These are phyloP conservation scores for Ophiostoma sp. DNA, from an alignment of 2,329 filamentous ascomycete species.

Conservation along the genomic window DNA sequence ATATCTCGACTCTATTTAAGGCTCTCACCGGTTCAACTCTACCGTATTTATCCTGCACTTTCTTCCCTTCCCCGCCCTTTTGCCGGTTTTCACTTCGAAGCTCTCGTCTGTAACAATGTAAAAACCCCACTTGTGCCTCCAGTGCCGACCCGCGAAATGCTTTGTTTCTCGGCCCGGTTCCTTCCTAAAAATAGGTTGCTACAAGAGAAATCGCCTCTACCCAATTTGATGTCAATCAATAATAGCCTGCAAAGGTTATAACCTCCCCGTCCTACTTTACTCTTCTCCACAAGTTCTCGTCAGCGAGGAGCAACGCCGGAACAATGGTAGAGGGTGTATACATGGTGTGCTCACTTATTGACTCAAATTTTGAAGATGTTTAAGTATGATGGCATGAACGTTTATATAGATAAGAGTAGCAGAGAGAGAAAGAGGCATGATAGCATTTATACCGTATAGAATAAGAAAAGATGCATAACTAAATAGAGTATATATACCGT, in stretches of 20 bases:
- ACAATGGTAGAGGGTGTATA: neutral
- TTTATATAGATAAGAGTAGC: neutral
- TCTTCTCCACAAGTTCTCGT: neutral
- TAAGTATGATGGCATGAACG: neutral
- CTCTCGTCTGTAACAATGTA: neutral
- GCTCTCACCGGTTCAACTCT: neutral
- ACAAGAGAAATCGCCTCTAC: neutral
- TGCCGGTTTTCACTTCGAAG: neutral
- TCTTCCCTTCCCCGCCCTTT: neutral
- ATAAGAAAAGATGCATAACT: neutral
- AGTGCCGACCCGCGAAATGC: neutral
- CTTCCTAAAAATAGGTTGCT: neutral
- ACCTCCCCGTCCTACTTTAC: neutral
- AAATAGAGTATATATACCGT: neutral
- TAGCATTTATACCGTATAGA: neutral
- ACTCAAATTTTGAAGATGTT: neutral
- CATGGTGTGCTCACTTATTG: neutral
- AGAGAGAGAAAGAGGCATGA: neutral
- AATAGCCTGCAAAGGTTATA: neutral
- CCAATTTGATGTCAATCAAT: too few species aligned
- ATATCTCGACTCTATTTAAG: too few species aligned
- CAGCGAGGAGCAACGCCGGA: neutral
- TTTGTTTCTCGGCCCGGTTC: neutral
- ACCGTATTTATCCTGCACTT: neutral
- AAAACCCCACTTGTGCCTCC: neutral